These are phyloP conservation scores for Grammothele lineata DNA, from an alignment of 768 basidiomycete species.

Conservation along the genomic window DNA sequence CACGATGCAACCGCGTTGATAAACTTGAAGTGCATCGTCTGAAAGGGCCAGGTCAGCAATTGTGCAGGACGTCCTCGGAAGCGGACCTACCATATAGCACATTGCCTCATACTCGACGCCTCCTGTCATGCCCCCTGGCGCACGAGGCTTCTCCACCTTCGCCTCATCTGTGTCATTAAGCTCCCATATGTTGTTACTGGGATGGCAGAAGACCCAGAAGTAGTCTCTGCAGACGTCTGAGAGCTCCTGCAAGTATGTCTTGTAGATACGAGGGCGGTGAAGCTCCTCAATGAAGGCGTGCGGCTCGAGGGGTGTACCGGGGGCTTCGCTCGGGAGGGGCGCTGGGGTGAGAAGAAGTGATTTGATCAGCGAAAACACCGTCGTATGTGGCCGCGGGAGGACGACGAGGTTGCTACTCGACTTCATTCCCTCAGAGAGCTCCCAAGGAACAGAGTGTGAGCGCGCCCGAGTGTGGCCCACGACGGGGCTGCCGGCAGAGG, in stretches of 20 bases:
- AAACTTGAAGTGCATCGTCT: conserved; percentile 88
- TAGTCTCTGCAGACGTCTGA: conserved; percentile 91
- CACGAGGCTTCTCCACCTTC: conserved; percentile 83
- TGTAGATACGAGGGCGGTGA: conserved; percentile 70
- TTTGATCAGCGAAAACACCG: conserved; percentile 69
- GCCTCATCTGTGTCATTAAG: conserved; percentile 78
- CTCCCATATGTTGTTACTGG: conserved; percentile 88
- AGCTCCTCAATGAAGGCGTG: conserved; percentile 79
- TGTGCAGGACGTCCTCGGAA: neutral
- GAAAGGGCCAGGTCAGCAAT: neutral
- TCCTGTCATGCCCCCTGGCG: conserved; percentile 97
- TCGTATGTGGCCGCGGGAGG: conserved; percentile 71
- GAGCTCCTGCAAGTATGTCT: conserved; percentile 77
- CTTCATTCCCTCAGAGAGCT: conserved; percentile 35
- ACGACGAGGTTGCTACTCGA: conserved; percentile 48
- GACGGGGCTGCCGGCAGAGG: conserved; percentile 38
- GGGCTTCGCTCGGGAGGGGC: conserved; percentile 60
- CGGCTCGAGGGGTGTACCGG: conserved; percentile 56
- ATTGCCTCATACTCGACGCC: conserved; percentile 99
- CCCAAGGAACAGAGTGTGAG: conserved; percentile 52
- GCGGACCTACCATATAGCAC: conserved; percentile 76
- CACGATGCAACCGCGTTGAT: conserved; percentile 74
- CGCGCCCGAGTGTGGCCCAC: conserved; percentile 18
- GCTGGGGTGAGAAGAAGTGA: conserved; percentile 70
- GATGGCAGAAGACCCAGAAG: conserved; percentile 97